Percentiles rank a stretch among this genome's conserved stretches.
phyloP scores from a whole-genome alignment of 2,329 filamentous ascomycete species.

The Plectosphaerella sp. region DNA sequence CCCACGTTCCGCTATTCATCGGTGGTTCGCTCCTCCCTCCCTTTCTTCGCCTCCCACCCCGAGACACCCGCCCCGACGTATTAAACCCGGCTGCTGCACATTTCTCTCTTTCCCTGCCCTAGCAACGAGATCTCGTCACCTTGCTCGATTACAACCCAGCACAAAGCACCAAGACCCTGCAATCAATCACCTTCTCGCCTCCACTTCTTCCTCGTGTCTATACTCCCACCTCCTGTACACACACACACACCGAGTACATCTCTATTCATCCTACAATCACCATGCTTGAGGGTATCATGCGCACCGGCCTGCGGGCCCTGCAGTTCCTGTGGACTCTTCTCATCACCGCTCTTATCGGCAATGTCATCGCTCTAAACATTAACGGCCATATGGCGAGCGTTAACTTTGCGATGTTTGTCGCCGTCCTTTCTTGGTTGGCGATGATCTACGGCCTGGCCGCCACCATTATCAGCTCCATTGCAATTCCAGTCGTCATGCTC shows the following conservation, averaged over 20 bases:
- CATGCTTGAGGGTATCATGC: constrained; percentile 34
- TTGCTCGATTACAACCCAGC: too few species aligned
- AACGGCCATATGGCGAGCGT: constrained; percentile 43
- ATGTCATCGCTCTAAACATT: constrained; percentile 49
- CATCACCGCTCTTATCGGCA: constrained; percentile 52
- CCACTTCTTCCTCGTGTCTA: too few species aligned
- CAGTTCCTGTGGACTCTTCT: constrained; percentile 50
- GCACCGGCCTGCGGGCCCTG: constrained; percentile 39
- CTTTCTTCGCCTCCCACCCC: not conserved
- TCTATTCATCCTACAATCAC: constrained; percentile 6
- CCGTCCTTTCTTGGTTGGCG: constrained; percentile 61
- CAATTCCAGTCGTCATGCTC: constrained; percentile 47
- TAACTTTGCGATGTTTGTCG: constrained; percentile 67
- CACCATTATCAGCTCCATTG: constrained; percentile 47
- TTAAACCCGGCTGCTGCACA: too few species aligned
- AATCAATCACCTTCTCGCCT: too few species aligned
- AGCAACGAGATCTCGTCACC: too few species aligned
- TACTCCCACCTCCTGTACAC: too few species aligned
- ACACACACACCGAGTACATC: not conserved
- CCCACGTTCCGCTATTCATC: too few species aligned
- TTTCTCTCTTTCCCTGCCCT: too few species aligned
- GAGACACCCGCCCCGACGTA: not conserved
- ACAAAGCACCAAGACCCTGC: too few species aligned
- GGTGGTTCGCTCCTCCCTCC: too few species aligned
- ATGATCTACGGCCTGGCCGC: constrained; percentile 58